Percentiles rank a stretch among this genome's conserved stretches.
These are phyloP conservation scores for Entonaema liquescens DNA, from an alignment of 495 filamentous ascomycete genomes.

Conservation along the genomic window DNA sequence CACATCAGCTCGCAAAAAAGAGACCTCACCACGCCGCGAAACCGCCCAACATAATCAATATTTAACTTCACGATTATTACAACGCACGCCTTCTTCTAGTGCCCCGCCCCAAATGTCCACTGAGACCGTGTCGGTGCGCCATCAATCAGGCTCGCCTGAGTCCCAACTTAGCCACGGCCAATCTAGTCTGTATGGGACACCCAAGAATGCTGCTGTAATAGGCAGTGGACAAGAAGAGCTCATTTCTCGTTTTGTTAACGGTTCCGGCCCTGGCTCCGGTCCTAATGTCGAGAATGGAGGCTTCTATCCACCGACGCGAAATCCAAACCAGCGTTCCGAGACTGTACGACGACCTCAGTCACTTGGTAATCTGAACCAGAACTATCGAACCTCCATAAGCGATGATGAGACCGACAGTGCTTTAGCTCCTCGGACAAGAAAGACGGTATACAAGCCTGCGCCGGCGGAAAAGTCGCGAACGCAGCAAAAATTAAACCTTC, in stretches of 20 bases:
- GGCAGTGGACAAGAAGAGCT: constrained; percentile 58
- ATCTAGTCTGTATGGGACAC: constrained; percentile 53
- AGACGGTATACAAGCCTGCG: constrained; percentile 40
- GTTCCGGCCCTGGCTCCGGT: constrained; percentile 49
- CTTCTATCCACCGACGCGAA: constrained; percentile 36
- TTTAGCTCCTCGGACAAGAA: constrained; percentile 48
- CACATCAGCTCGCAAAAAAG: constrained; percentile 34
- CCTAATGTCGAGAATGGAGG: constrained; percentile 41
- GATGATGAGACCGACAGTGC: constrained; percentile 53
- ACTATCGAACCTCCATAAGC: constrained; percentile 37
- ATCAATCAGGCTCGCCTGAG: constrained; percentile 53
- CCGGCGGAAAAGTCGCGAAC: constrained; percentile 67
- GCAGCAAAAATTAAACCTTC: constrained; percentile 76
- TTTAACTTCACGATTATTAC: constrained; percentile 67
- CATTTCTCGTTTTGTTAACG: constrained; percentile 61
- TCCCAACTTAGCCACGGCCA: constrained; percentile 47
- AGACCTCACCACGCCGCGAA: constrained; percentile 41
- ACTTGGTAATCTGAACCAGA: constrained; percentile 48
- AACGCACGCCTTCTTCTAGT: constrained; percentile 63
- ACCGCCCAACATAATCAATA: constrained; percentile 52
- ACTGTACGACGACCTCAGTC: constrained; percentile 48
- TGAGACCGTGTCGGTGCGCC: constrained; percentile 61
- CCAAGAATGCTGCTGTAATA: constrained; percentile 48
- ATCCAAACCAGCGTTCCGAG: constrained; percentile 27
- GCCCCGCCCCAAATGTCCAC: constrained; percentile 68